phyloP scores from a whole-genome alignment of 305 asterid genomes.

The Stenogyne calaminthoides region DNA sequence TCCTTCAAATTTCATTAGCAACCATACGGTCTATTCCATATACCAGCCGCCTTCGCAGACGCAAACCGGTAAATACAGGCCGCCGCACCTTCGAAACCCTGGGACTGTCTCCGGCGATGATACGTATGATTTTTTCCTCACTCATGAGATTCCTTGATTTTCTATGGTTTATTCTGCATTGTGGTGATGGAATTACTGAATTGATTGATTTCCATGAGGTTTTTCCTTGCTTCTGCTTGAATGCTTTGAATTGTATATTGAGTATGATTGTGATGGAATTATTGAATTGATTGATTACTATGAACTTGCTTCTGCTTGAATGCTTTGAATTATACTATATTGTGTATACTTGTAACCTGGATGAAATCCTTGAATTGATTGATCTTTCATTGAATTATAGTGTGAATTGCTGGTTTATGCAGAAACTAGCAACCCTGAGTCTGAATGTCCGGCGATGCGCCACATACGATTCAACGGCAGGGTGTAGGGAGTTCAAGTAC shows the following conservation, averaged over 20 bases:
- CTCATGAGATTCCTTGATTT: neutral
- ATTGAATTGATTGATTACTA: neutral
- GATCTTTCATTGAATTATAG: neutral
- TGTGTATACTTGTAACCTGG: neutral
- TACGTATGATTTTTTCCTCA: constrained; percentile 3
- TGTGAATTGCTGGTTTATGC: constrained; percentile 26
- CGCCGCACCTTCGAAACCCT: constrained; percentile 44
- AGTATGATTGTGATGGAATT: neutral
- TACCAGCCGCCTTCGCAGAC: constrained; percentile 30
- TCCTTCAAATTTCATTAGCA: too few species aligned
- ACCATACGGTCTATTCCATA: too few species aligned
- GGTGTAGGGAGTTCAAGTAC: constrained; percentile 31
- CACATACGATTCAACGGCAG: constrained; percentile 19
- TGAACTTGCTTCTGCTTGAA: neutral
- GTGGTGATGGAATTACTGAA: neutral
- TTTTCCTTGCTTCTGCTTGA: neutral
- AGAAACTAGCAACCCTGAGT: too few species aligned
- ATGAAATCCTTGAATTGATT: neutral
- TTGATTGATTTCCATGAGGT: neutral
- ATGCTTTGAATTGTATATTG: neutral
- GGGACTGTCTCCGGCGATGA: constrained; percentile 17
- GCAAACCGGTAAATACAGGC: constrained; percentile 34
- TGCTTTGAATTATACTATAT: neutral
- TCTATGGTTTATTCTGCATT: neutral
- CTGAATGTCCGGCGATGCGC: too few species aligned